A percentile compares a stretch with the other conserved stretches of the same genome.
Evolutionary conservation across 192 early-diverging fungal species (phyloP).

Genomic region (Coemansia umbellata): DNA sequence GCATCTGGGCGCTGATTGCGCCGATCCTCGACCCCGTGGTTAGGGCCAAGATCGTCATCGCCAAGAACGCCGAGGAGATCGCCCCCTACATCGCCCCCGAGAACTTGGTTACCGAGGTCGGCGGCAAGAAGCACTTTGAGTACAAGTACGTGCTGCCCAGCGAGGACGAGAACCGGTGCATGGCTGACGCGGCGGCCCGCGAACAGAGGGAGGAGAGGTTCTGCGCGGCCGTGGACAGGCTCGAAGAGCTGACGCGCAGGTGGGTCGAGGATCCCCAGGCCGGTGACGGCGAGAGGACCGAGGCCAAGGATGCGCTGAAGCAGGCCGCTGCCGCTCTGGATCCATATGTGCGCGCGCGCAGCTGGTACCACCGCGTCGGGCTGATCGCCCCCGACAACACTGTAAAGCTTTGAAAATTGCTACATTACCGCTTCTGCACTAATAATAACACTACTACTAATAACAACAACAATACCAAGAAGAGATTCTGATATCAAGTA

Average conservation of each 20-base stretch:
- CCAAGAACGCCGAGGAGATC: slow-evolving; percentile 58
- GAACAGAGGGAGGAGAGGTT: slow-evolving; percentile 28
- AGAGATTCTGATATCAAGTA: too few relatives aligned
- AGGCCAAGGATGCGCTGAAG: slow-evolving; percentile 33
- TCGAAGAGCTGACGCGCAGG: slow-evolving; percentile 46
- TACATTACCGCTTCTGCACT: not conserved
- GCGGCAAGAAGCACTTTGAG: slow-evolving; percentile 56
- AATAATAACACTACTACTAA: not conserved
- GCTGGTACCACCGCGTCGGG: slow-evolving; percentile 48
- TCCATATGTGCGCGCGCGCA: slow-evolving; percentile 52
- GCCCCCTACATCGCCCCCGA: slow-evolving; percentile 58
- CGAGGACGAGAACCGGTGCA: slow-evolving; percentile 45
- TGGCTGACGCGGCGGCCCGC: slow-evolving; percentile 51
- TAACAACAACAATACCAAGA: not conserved
- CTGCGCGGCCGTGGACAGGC: slow-evolving; percentile 25
- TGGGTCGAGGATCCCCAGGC: slow-evolving; percentile 41
- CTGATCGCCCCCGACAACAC: slow-evolving; percentile 14
- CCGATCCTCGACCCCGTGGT: slow-evolving; percentile 88
- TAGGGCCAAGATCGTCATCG: slow-evolving; percentile 76
- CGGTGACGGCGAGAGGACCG: slow-evolving; percentile 11
- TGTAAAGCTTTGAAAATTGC: not conserved
- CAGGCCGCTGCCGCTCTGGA: slow-evolving; percentile 44
- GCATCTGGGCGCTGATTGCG: slow-evolving; percentile 77
- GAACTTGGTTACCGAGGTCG: slow-evolving; percentile 56
- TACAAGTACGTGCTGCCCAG: slow-evolving; percentile 56